These are phyloP conservation scores for Brasenia schreberi DNA, from an alignment of 164 flowering plant species.

Conservation along the genomic window DNA sequence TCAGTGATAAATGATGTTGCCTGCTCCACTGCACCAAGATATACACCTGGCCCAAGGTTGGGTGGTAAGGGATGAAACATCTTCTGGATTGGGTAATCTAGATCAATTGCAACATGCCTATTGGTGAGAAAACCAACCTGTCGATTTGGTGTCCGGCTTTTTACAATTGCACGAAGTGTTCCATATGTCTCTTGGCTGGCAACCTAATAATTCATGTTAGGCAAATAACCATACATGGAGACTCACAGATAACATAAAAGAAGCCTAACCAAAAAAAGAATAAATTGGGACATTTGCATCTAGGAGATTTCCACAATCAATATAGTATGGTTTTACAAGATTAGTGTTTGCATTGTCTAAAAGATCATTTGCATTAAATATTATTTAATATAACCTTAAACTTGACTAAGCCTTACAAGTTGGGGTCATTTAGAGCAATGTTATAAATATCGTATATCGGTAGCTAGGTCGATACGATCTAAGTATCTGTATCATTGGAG, in stretches of 20 bases:
- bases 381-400: too few species aligned
- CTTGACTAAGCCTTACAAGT: too few species aligned
- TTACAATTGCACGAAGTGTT: constrained; percentile 94
- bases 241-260: background rate
- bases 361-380: too few species aligned
- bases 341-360: too few species aligned
- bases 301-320: too few species aligned
- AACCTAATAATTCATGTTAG: constrained; percentile 29
- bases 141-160: constrained; percentile 80
- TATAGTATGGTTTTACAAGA: too few species aligned
- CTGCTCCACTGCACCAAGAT: constrained; percentile 96
- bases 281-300: too few species aligned
- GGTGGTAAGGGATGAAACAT: constrained; percentile 99
- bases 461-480: too few species aligned
- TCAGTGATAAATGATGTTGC: constrained; percentile 98
- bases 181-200: constrained; percentile 98
- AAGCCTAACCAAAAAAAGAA: background rate
- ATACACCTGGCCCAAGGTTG: constrained; percentile 94
- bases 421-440: too few species aligned
- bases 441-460: too few species aligned
- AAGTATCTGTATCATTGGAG: too few species aligned
- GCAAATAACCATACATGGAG: background rate
- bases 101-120: constrained; percentile 92
- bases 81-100: too few species aligned
- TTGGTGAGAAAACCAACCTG: constrained; percentile 97